Evolutionary conservation across 108 stramenopile genomes (phyloP).

Genomic region (Schizochytrium sp.): DNA sequence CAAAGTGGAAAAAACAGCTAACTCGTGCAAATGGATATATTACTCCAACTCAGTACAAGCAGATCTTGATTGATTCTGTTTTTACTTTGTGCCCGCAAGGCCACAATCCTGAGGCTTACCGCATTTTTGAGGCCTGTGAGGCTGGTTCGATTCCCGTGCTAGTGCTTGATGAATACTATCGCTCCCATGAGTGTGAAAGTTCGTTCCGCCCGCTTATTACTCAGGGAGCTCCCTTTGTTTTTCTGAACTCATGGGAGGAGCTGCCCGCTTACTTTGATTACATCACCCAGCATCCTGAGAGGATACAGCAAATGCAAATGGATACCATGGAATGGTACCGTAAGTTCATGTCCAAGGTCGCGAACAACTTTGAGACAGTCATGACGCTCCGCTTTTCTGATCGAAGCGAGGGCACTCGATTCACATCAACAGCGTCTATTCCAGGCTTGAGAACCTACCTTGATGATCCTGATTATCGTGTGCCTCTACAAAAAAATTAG

Average conservation of each 20-base stretch:
- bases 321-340: constrained; percentile 56
- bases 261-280: constrained; percentile 59
- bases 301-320: constrained; percentile 69
- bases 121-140: constrained; percentile 72
- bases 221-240: constrained; percentile 66
- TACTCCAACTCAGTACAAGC: constrained; percentile 63
- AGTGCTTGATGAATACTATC: constrained; percentile 63
- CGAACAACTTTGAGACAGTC: constrained; percentile 39
- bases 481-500: not conserved
- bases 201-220: constrained; percentile 60
- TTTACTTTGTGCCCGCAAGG: constrained; percentile 73
- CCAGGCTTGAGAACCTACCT: not conserved
- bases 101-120: constrained; percentile 76
- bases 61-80: constrained; percentile 66
- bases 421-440: constrained; percentile 14
- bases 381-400: constrained; percentile 44
- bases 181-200: constrained; percentile 64
- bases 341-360: constrained; percentile 55
- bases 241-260: constrained; percentile 70
- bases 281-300: constrained; percentile 65
- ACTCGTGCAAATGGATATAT: constrained; percentile 62
- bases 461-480: not conserved
- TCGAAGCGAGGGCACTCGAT: not conserved
- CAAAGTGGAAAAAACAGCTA: constrained; percentile 55
- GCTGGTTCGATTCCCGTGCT: constrained; percentile 73